Evolutionary conservation across 495 filamentous ascomycete species (phyloP).

Genomic region (Aspergillus carlsbadensis): DNA sequence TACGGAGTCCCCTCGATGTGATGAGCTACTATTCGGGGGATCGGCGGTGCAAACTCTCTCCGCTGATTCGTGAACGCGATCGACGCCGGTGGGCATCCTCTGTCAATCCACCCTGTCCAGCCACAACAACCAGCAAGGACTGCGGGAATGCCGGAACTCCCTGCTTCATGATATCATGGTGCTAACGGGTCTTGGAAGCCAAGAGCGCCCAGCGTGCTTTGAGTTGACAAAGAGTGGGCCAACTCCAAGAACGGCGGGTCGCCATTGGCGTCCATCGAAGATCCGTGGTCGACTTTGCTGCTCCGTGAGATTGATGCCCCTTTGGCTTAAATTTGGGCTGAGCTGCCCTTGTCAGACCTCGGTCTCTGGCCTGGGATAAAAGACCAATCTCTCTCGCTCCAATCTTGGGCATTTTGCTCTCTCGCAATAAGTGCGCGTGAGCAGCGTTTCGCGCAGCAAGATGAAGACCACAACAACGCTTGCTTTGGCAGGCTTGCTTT

Average conservation of each 20-base stretch:
- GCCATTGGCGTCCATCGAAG: conserved; percentile 25
- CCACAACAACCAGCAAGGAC: conserved; percentile 1
- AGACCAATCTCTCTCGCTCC: neutral
- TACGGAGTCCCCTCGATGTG: neutral
- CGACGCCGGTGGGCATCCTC: neutral
- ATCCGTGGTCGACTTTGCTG: neutral
- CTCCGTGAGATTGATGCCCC: conserved; percentile 14
- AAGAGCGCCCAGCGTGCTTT: no score
- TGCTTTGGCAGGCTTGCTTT: conserved; percentile 30
- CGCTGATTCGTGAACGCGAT: neutral
- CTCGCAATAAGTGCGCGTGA: neutral
- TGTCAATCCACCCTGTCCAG: neutral
- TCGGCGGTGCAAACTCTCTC: neutral
- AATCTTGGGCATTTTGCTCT: neutral
- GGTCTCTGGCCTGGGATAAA: neutral
- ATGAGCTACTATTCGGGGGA: neutral
- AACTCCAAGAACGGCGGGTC: conserved; percentile 14
- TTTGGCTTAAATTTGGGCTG: conserved; percentile 24
- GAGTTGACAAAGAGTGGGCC: conserved; percentile 3
- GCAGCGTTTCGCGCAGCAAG: conserved; percentile 3
- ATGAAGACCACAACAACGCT: conserved; percentile 29
- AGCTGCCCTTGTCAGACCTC: neutral
- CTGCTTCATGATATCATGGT: conserved; percentile 17
- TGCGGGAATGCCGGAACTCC: conserved; percentile 17
- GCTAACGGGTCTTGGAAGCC: conserved; percentile 3